Percentiles rank a stretch among this genome's conserved stretches.
Conservation (phyloP, 257 asterid genomes). For the Solanum dulcamara region DNA sequence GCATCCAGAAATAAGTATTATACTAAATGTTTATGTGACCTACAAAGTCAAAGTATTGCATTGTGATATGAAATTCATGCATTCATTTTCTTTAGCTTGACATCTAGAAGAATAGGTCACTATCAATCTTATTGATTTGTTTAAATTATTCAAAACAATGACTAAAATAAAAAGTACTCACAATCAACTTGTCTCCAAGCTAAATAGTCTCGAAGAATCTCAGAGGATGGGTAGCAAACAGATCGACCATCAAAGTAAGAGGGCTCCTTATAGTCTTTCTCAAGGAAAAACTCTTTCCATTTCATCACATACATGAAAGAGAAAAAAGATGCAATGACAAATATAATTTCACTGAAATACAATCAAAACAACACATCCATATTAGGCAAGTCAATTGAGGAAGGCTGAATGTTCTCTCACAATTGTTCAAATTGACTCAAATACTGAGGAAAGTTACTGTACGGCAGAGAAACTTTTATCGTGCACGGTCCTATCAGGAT, state of each 20-base stretch:
- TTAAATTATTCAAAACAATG: neutral
- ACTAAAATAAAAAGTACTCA: constrained; percentile 18
- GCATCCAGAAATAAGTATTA: constrained; percentile 91
- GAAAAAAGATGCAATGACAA: constrained; percentile 61
- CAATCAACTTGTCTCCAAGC: no score
- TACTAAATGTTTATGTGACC: constrained; percentile 92
- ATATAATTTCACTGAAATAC: constrained; percentile 51
- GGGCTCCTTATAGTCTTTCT: no score
- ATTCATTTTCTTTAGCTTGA: neutral
- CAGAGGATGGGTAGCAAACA: constrained; percentile 65
- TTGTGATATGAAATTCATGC: neutral
- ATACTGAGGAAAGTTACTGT: no score
- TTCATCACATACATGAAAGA: no score
- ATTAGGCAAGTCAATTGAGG: neutral
- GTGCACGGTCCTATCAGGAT: neutral
- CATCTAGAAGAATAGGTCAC: neutral
- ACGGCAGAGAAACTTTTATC: neutral
- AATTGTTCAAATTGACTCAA: neutral
- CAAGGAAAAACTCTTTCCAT: constrained; percentile 64
- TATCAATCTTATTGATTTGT: neutral
- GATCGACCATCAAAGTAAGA: constrained; percentile 78
- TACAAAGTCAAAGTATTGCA: constrained; percentile 14
- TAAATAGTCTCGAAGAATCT: constrained; percentile 62
- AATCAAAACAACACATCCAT: neutral
- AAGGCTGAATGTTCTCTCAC: neutral